Percentiles rank a stretch among this genome's conserved stretches.
Evolutionary conservation across 345 rosid genomes (phyloP).

Genomic region (Turritis glabra): DNA sequence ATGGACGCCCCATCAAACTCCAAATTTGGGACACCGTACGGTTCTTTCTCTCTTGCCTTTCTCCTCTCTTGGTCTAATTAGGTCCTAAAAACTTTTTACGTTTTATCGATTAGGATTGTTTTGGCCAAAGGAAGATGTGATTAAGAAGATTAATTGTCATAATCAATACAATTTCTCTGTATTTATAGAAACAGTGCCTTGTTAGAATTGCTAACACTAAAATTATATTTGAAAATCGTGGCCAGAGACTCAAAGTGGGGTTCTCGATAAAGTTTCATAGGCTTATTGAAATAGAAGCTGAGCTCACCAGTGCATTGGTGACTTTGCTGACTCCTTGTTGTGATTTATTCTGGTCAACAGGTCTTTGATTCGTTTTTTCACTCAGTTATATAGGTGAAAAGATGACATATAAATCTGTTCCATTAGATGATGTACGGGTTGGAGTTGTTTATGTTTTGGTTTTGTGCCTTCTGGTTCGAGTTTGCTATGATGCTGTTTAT

Average conservation of each 20-base stretch:
- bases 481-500: background rate
- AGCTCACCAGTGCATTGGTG: constrained; percentile 1
- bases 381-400: background rate
- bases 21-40: constrained; percentile 79
- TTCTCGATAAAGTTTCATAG: constrained; percentile 4
- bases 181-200: background rate
- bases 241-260: background rate
- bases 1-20: constrained; percentile 60
- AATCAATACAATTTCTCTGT: background rate
- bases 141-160: background rate
- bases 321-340: background rate
- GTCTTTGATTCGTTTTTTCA: background rate
- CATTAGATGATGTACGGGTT: background rate
- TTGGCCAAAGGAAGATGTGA: background rate
- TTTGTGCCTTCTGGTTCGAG: background rate
- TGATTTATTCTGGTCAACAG: background rate
- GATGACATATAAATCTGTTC: background rate
- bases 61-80: background rate
- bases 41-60: background rate
- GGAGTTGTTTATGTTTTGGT: background rate
- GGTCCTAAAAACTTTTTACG: background rate
- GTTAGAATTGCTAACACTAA: background rate
- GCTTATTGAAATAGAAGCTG: background rate
- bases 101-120: constrained; percentile 16
- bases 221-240: background rate